Percentiles rank a stretch among this genome's conserved stretches.
phyloP scores from a whole-genome alignment of 306 rosid genomes.

The Medicago arabica region DNA sequence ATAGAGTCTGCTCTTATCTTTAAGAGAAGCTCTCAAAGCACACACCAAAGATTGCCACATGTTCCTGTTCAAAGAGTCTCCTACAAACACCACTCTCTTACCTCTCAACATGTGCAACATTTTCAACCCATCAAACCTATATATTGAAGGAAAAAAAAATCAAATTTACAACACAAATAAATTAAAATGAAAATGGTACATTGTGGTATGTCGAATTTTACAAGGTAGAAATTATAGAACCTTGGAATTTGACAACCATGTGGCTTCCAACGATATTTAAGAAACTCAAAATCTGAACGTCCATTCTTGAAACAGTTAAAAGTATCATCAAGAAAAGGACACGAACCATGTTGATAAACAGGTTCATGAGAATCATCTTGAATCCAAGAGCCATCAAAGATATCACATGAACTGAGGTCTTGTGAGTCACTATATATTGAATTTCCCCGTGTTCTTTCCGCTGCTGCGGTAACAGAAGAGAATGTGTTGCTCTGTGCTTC shows the following conservation, averaged over 20 bases:
- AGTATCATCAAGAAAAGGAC: slow-evolving; percentile 48
- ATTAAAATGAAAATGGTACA: too few relatives aligned
- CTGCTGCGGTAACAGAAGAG: slow-evolving; percentile 40
- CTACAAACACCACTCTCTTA: slow-evolving; percentile 52
- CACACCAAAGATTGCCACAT: slow-evolving; percentile 53
- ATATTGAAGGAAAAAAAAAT: not conserved
- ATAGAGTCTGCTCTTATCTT: slow-evolving; percentile 43
- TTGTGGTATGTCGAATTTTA: not conserved
- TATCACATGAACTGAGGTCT: slow-evolving; percentile 49
- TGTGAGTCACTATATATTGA: not conserved
- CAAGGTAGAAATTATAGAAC: slow-evolving; percentile 24
- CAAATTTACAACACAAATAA: not conserved
- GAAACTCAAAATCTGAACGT: slow-evolving; percentile 40
- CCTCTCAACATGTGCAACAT: slow-evolving; percentile 46
- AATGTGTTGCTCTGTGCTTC: slow-evolving; percentile 6
- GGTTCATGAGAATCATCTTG: slow-evolving; percentile 24
- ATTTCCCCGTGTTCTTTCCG: slow-evolving; percentile 7
- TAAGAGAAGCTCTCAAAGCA: slow-evolving; percentile 42
- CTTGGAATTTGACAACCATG: slow-evolving; percentile 49
- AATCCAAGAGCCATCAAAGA: slow-evolving; percentile 50
- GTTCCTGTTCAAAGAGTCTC: slow-evolving; percentile 55
- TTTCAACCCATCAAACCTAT: slow-evolving; percentile 50
- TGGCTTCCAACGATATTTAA: slow-evolving; percentile 49
- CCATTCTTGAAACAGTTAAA: slow-evolving; percentile 57
- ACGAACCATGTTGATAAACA: slow-evolving; percentile 36